A percentile compares a stretch with the other conserved stretches of the same genome.
These are phyloP conservation scores for Corymbia calophylla DNA, from an alignment of 441 rosid genomes.

Conservation along the genomic window DNA sequence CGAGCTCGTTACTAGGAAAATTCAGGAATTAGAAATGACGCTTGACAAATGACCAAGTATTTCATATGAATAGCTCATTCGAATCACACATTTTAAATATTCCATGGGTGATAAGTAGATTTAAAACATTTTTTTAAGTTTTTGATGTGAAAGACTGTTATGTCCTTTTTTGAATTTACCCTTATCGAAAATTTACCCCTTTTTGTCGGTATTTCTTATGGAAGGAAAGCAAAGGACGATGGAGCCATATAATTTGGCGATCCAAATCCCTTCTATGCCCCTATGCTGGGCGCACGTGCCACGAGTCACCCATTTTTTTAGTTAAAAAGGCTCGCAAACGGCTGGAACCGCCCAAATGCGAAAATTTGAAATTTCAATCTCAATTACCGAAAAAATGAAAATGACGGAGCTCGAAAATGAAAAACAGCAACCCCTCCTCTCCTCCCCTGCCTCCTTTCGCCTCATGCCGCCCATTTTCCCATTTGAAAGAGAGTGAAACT, in stretches of 20 bases:
- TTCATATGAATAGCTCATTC: too few relatives aligned
- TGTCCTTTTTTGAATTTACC: background rate
- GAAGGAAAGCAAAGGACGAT: background rate
- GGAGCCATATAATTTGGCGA: background rate
- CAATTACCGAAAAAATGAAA: background rate
- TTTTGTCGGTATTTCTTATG: background rate
- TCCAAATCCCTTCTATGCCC: background rate
- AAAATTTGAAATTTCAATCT: background rate
- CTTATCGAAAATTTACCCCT: background rate
- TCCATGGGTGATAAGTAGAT: rapidly evolving
- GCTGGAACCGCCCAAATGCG: background rate
- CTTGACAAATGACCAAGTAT: background rate
- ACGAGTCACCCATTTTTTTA: background rate
- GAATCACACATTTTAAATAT: background rate
- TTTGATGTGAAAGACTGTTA: background rate
- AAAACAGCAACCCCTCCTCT: background rate
- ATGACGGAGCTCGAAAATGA: background rate
- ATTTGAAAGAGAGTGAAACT: background rate
- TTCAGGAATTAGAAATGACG: rapidly evolving
- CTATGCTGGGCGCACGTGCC: background rate
- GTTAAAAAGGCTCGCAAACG: background rate
- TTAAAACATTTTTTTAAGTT: background rate
- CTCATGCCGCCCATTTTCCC: background rate
- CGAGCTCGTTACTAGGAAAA: too few relatives aligned
- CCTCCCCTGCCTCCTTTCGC: background rate